A percentile compares a stretch with the other conserved stretches of the same genome.
phyloP scores from a whole-genome alignment of 352 stramenopile genomes.

The Pythium sukuiense region DNA sequence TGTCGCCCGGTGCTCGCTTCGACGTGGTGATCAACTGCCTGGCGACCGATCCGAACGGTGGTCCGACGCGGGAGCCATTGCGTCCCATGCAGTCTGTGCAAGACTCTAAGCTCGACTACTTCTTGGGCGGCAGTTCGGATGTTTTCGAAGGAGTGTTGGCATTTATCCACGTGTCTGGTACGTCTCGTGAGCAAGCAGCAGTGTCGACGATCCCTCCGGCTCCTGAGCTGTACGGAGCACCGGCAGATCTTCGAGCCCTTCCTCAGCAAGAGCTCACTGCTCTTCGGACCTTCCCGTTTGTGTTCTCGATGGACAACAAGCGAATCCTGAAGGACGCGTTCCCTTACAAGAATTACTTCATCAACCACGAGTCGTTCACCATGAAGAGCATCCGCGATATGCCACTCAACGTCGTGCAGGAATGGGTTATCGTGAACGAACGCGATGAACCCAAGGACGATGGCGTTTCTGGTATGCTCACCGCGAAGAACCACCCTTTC shows the following conservation, averaged over 20 bases:
- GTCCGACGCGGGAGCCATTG: constrained; percentile 31
- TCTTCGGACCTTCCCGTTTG: constrained; percentile 44
- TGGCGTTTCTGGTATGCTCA: constrained; percentile 27
- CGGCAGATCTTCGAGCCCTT: constrained; percentile 37
- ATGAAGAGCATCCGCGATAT: constrained; percentile 50
- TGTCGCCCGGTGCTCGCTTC: constrained; percentile 56
- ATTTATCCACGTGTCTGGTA: constrained; percentile 57
- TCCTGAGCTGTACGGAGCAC: constrained; percentile 40
- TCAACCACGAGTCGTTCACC: constrained; percentile 66
- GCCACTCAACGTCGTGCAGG: constrained; percentile 53
- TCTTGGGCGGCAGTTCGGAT: constrained; percentile 58
- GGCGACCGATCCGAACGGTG: constrained; percentile 26
- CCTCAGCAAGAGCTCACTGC: constrained; percentile 32
- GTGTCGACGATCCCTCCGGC: constrained; percentile 37
- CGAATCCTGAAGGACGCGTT: constrained; percentile 53
- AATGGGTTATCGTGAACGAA: constrained; percentile 75
- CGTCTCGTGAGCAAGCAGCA: constrained; percentile 30
- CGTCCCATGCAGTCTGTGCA: constrained; percentile 60
- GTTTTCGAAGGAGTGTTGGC: constrained; percentile 57
- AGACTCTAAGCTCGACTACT: constrained; percentile 36
- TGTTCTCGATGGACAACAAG: constrained; percentile 53
- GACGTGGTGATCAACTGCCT: constrained; percentile 67
- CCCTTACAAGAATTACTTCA: constrained; percentile 71
- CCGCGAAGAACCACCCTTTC: constrained; percentile 79
- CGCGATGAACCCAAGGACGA: constrained; percentile 31